These are phyloP conservation scores for Agarophyton chilense DNA, from an alignment of 23 red algal genomes.

Conservation along the genomic window DNA sequence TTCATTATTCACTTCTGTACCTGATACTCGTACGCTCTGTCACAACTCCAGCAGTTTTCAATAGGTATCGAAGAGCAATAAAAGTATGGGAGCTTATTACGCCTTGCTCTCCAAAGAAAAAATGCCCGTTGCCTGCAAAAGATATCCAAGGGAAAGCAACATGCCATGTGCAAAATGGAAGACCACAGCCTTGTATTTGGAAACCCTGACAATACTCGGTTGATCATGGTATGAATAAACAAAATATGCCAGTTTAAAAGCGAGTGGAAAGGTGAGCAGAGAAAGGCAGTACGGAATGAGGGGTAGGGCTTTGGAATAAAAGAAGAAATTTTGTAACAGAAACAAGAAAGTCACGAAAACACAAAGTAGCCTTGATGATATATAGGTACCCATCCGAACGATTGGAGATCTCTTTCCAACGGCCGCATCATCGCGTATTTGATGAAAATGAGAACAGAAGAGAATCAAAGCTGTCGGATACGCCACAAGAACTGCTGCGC, in stretches of 20 bases:
- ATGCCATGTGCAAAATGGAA: slow-evolving; percentile 75
- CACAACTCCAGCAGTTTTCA: no score
- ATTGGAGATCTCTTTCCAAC: slow-evolving; percentile 79
- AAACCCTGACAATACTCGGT: slow-evolving; percentile 39
- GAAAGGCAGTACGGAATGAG: slow-evolving; percentile 17
- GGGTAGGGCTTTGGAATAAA: slow-evolving; percentile 17
- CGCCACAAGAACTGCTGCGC: slow-evolving; percentile 35
- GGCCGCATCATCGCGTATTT: slow-evolving; percentile 53
- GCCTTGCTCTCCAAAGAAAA: not conserved
- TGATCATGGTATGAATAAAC: slow-evolving; percentile 38
- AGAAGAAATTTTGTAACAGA: not conserved
- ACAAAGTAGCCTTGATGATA: slow-evolving; percentile 17
- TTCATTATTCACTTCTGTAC: no score
- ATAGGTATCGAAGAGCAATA: no score
- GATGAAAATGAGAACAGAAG: slow-evolving; percentile 84
- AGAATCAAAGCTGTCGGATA: slow-evolving; percentile 65
- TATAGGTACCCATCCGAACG: slow-evolving; percentile 53
- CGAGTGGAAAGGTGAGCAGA: slow-evolving; percentile 25
- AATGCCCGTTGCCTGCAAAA: not conserved
- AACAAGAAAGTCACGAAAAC: slow-evolving; percentile 2
- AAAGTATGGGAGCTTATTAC: not conserved
- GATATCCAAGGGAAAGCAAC: slow-evolving; percentile 44
- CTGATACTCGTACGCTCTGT: no score
- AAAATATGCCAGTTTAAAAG: slow-evolving; percentile 32
- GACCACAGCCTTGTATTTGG: slow-evolving; percentile 73